Base-by-base conservation (phyloP, 345 rosid species). In the thale cress (Arabidopsis thaliana) region DNA sequence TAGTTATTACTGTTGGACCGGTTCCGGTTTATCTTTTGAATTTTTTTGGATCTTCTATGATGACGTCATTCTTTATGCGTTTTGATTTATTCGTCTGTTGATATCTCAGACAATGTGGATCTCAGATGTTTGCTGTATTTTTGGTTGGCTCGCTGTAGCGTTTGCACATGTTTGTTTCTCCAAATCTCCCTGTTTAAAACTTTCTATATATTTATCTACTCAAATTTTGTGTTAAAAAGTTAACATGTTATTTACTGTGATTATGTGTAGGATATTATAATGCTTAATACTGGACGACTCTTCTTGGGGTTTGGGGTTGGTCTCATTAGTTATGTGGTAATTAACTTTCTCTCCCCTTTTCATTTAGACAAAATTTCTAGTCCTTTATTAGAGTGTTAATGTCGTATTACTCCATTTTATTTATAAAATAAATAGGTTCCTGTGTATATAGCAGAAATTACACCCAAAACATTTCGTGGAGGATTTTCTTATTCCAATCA, bases 381-480 rank as follows among this genome's bases (percentile, higher is more conserved):
- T 51, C 41, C 33, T 9, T 25, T 62, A 22, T 10, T 14, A 14
- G 3, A 13, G 14, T 72, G 12, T 20, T 53, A 30, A 41, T 32
- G 46, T 63, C 11, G 36, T 25, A 8, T 38, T 53, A 13, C 14
- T 37, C 10, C 8, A 46, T 28, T 45, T 56, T 62, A 13, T 55
- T 55, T 30, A 28, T 28, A 23, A 62, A 42, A 30, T 12, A 33
- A 42, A 2, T 59, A 82, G 83, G 85, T 79, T 32, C 84, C 85
- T 8, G 82, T 82, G 32, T 85, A 85, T 40, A 78, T 82, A 60
- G 82, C 86, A 59, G 86, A 85, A 73, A 81, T 81, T 60, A 69
- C 85, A 50, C 86, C 86, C 3, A 75, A 82, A 53, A 34, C 50
- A 16, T 10, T 80, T 32, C 82, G 88, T 6, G 86, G 88, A 37